A percentile compares a stretch with the other conserved stretches of the same genome.
These are phyloP conservation scores for Colletotrichum sp. DNA, from an alignment of 2,329 filamentous ascomycete species.

Conservation along the genomic window DNA sequence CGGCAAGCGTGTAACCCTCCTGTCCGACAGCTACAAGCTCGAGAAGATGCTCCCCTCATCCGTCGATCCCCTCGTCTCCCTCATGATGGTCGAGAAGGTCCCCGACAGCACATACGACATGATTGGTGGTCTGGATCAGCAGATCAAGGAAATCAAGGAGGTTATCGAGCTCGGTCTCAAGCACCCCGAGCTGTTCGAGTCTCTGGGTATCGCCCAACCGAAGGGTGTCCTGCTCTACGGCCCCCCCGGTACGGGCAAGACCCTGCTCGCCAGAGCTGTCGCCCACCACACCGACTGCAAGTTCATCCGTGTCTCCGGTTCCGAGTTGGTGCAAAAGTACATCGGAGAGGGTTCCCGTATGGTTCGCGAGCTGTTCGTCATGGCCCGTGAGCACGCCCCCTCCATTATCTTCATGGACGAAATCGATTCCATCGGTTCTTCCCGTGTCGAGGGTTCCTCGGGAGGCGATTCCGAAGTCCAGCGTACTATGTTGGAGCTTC, in stretches of 20 bases:
- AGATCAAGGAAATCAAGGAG: slow-evolving; percentile 99
- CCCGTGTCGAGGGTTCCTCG: slow-evolving; percentile 92
- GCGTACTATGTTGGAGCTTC: slow-evolving; percentile 95
- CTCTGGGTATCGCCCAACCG: slow-evolving; percentile 96
- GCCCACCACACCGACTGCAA: slow-evolving; percentile 99
- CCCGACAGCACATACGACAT: slow-evolving; percentile 99
- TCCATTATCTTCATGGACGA: slow-evolving; percentile 99
- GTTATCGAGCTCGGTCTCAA: slow-evolving; percentile 98
- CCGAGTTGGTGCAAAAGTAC: slow-evolving; percentile 98
- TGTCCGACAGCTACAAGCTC: slow-evolving; percentile 98
- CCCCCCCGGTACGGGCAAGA: slow-evolving; percentile 96
- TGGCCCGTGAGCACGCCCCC: slow-evolving; percentile 97
- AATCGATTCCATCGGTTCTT: slow-evolving; percentile 98
- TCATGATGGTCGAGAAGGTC: slow-evolving; percentile 99
- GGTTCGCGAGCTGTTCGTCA: slow-evolving; percentile 98
- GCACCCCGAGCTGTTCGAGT: slow-evolving; percentile 98
- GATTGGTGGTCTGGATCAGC: slow-evolving; percentile 98
- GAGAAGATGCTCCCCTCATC: slow-evolving; percentile 98
- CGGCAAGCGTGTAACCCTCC: slow-evolving; percentile 94
- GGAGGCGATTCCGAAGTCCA: slow-evolving; percentile 98
- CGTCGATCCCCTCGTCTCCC: slow-evolving; percentile 95
- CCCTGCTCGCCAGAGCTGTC: slow-evolving; percentile 90
- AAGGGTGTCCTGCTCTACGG: slow-evolving; percentile 98
- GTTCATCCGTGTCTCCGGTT: slow-evolving; percentile 96
- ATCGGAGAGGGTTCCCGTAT: slow-evolving; percentile 98